A percentile compares a stretch with the other conserved stretches of the same genome.
Conservation (phyloP, 2,329 filamentous ascomycete species). For the Allantophomopsis cytisporea region DNA sequence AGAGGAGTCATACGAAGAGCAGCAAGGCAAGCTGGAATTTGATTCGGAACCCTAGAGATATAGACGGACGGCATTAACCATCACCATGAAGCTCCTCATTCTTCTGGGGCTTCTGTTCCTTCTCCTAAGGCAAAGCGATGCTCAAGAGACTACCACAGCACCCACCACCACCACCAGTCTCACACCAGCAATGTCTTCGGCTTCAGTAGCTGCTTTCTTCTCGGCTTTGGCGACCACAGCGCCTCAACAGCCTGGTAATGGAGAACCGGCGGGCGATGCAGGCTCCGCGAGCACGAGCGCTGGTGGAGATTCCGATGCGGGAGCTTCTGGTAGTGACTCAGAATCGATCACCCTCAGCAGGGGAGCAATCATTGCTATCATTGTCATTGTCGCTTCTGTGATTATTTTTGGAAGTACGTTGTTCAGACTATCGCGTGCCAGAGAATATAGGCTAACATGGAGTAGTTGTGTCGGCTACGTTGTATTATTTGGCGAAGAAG, state of each 20-base stretch:
- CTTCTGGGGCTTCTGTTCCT: constrained; percentile 11
- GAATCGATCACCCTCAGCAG: constrained; percentile 50
- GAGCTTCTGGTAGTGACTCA: constrained; percentile 49
- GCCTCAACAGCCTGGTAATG: constrained; percentile 14
- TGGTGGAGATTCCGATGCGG: constrained; percentile 37
- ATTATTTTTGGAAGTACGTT: constrained; percentile 55
- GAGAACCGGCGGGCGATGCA: constrained; percentile 15
- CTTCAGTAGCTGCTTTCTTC: constrained; percentile 15
- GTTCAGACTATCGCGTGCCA: background rate
- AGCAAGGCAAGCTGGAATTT: too few species aligned
- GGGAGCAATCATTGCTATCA: constrained; percentile 61
- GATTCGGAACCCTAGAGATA: too few species aligned
- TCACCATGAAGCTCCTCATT: constrained; percentile 10
- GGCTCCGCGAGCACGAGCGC: constrained; percentile 20
- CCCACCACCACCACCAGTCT: constrained; percentile 5
- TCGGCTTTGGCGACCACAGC: constrained; percentile 14
- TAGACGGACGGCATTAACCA: constrained; percentile 1
- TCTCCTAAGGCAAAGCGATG: constrained; percentile 9
- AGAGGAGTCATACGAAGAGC: too few species aligned
- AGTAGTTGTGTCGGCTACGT: constrained; percentile 30
- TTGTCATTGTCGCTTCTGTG: constrained; percentile 54
- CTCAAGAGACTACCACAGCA: constrained; percentile 10
- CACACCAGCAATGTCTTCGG: constrained; percentile 18
- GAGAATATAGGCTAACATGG: background rate
- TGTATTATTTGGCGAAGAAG: constrained; percentile 76